A percentile compares a stretch with the other conserved stretches of the same genome.
These are phyloP conservation scores for Saccharomycopsis hybrid DNA, from an alignment of 1,139 yeast species.

Conservation along the genomic window DNA sequence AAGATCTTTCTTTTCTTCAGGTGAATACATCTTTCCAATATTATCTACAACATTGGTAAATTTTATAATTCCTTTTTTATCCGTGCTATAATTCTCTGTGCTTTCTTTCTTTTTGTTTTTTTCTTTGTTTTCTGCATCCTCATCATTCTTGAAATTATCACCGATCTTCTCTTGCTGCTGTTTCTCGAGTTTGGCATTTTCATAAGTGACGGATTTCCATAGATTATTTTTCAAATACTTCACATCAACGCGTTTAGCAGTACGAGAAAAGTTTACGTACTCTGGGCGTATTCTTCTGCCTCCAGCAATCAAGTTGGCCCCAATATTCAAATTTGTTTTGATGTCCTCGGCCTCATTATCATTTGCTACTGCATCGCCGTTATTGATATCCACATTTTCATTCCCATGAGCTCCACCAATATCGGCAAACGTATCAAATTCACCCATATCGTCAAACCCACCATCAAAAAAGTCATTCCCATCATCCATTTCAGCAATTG, in stretches of 20 bases:
- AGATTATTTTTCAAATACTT: constrained; percentile 71
- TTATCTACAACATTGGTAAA: constrained; percentile 38
- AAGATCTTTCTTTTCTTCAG: constrained; percentile 52
- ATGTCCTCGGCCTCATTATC: constrained; percentile 14
- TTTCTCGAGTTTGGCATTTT: constrained; percentile 8
- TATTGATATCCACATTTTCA: constrained; percentile 21
- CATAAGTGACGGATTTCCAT: constrained; percentile 54
- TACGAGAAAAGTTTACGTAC: constrained; percentile 58
- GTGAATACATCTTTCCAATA: constrained; percentile 47
- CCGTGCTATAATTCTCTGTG: constrained; percentile 2
- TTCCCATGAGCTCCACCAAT: constrained; percentile 23
- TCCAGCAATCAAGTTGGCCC: constrained; percentile 34
- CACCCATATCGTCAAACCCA: constrained; percentile 34
- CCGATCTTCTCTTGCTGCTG: neutral
- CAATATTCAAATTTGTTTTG: constrained; percentile 14
- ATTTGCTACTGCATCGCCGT: constrained; percentile 23
- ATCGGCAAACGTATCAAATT: constrained; percentile 24
- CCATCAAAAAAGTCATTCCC: constrained; percentile 30
- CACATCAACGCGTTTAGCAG: constrained; percentile 81
- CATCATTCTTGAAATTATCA: constrained; percentile 8
- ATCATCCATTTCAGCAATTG: constrained; percentile 31
- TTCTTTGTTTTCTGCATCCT: neutral
- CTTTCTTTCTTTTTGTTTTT: neutral
- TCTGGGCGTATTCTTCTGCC: constrained; percentile 47
- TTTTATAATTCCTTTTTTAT: constrained; percentile 22